phyloP scores from a whole-genome alignment of 176 grass and related monocot species.

The Eremochloa ophiuroides region DNA sequence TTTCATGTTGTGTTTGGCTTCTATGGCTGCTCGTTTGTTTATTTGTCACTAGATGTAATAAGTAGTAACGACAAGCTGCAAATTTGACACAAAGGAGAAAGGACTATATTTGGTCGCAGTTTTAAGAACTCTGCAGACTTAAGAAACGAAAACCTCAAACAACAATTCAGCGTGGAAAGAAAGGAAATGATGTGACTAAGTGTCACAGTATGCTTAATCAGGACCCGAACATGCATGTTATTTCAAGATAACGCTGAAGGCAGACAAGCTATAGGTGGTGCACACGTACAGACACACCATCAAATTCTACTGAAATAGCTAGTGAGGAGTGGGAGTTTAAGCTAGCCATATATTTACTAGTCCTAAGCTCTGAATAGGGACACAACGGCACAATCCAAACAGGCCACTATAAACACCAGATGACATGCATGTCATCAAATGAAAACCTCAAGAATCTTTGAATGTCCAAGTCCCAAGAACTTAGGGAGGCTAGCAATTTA shows the following conservation, averaged over 20 bases:
- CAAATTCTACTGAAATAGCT: neutral
- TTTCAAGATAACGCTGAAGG: neutral
- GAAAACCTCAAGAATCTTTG: slow-evolving; percentile 55
- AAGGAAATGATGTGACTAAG: neutral
- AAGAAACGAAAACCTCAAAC: neutral
- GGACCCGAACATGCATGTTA: neutral
- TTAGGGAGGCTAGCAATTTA: slow-evolving; percentile 27
- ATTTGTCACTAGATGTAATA: neutral
- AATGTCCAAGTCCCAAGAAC: slow-evolving; percentile 57
- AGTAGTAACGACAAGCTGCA: neutral
- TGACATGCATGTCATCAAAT: slow-evolving; percentile 40
- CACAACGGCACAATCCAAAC: neutral
- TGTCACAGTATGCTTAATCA: neutral
- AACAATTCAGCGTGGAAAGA: neutral
- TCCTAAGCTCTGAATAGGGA: neutral
- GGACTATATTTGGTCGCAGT: neutral
- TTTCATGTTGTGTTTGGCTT: neutral
- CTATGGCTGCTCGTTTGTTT: neutral
- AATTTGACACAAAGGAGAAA: neutral
- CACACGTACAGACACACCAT: neutral
- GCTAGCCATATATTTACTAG: neutral
- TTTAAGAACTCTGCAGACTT: neutral
- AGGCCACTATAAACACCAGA: slow-evolving; percentile 6
- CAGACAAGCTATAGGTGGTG: neutral
- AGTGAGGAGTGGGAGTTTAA: neutral